phyloP scores from a whole-genome alignment of 148 eudicot genomes.

The Rheum nobile region DNA sequence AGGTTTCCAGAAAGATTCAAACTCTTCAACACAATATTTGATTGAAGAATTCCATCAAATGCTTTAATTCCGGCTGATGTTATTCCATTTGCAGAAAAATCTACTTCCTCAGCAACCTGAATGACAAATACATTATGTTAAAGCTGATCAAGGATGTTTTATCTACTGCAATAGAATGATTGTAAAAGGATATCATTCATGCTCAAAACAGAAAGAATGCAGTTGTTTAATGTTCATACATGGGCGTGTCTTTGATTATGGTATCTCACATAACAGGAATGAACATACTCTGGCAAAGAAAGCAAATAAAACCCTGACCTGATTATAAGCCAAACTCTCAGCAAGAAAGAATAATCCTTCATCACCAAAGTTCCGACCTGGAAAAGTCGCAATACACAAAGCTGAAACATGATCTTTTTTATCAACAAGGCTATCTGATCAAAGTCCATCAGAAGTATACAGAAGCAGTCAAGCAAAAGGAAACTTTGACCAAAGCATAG shows the following conservation, averaged over 20 bases:
- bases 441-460: not conserved
- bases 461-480: not conserved
- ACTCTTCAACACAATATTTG: slow-evolving; percentile 63
- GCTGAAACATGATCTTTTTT: not conserved
- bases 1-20: slow-evolving; percentile 82
- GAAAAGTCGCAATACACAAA: slow-evolving; percentile 8
- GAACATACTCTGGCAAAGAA: not conserved
- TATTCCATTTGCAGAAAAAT: slow-evolving; percentile 84
- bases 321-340: slow-evolving; percentile 87
- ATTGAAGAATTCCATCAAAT: slow-evolving; percentile 79
- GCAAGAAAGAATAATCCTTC: slow-evolving; percentile 86
- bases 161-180: not conserved
- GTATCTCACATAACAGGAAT: not conserved
- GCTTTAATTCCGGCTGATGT: slow-evolving; percentile 85
- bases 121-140: slow-evolving; percentile 9
- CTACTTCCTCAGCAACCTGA: slow-evolving; percentile 82
- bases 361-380: slow-evolving; percentile 85
- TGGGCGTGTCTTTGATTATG: not conserved
- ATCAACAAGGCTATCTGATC: not conserved
- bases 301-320: slow-evolving; percentile 31
- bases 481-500: not conserved
- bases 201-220: not conserved
- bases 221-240: not conserved
- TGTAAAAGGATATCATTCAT: not conserved
- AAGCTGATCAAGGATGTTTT: not conserved